phyloP scores from a whole-genome alignment of 2,329 filamentous ascomycete species.

The Ophiostoma novo-ulmi region DNA sequence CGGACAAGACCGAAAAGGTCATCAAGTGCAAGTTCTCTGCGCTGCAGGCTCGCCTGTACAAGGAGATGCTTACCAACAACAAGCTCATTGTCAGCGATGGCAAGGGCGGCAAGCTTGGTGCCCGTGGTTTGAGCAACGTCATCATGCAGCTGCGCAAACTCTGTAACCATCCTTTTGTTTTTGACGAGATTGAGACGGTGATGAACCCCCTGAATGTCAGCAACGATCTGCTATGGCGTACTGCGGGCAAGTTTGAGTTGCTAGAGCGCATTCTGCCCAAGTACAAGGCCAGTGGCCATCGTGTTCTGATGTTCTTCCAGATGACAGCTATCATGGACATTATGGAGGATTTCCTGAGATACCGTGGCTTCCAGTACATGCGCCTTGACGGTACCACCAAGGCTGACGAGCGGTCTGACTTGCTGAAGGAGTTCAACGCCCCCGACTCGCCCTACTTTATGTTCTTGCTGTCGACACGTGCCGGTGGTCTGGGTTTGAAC shows the following conservation, averaged over 20 bases:
- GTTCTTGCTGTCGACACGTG: slow-evolving; percentile 96
- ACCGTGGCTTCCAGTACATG: slow-evolving; percentile 76
- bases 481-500: slow-evolving; percentile 95
- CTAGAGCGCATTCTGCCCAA: slow-evolving; percentile 90
- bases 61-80: slow-evolving; percentile 95
- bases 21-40: slow-evolving; percentile 99
- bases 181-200: slow-evolving; percentile 94
- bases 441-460: slow-evolving; percentile 92
- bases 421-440: slow-evolving; percentile 83
- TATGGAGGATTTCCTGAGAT: slow-evolving; percentile 95
- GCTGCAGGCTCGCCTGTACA: slow-evolving; percentile 88
- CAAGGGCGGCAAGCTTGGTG: slow-evolving; percentile 89
- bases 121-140: slow-evolving; percentile 97
- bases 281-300: slow-evolving; percentile 84
- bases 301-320: slow-evolving; percentile 99
- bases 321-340: slow-evolving; percentile 99
- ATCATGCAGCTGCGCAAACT: slow-evolving; percentile 98
- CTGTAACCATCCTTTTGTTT: slow-evolving; percentile 98
- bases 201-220: slow-evolving; percentile 84
- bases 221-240: slow-evolving; percentile 93
- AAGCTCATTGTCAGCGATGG: slow-evolving; percentile 90
- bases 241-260: slow-evolving; percentile 93
- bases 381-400: slow-evolving; percentile 96
- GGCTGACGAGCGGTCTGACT: slow-evolving; percentile 89
- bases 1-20: slow-evolving; percentile 98